Percentiles rank a stretch among this genome's conserved stretches.
phyloP scores from a whole-genome alignment of 495 filamentous ascomycete genomes.

The Hypoxylon fragiforme region DNA sequence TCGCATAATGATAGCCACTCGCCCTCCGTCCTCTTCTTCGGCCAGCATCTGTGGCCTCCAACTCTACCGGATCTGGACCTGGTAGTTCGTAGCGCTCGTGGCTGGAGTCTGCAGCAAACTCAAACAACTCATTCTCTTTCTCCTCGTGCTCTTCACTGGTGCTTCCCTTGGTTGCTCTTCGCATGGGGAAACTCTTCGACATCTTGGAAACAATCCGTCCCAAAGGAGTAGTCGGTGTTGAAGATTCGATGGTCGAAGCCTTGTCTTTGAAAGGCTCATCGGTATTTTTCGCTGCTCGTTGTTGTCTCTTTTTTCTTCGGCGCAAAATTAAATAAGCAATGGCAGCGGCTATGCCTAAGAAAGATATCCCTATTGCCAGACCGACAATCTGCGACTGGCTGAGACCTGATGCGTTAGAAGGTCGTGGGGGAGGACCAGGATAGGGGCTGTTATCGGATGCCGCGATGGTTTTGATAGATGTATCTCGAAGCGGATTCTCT shows the following conservation, averaged over 20 bases:
- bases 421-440: conserved; percentile 34
- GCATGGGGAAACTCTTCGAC: conserved; percentile 22
- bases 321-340: conserved; percentile 39
- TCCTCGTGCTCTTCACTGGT: conserved; percentile 29
- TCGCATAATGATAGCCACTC: conserved; percentile 49
- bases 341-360: conserved; percentile 48
- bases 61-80: conserved; percentile 52
- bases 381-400: conserved; percentile 42
- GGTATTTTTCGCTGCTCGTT: conserved; percentile 2
- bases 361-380: conserved; percentile 48
- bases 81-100: conserved; percentile 56
- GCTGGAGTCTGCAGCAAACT: conserved; percentile 50
- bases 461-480: conserved; percentile 53
- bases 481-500: conserved; percentile 46
- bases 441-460: conserved; percentile 51
- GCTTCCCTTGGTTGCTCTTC: conserved; percentile 29
- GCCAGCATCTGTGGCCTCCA: conserved; percentile 49
- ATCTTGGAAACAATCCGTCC: conserved; percentile 28
- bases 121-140: conserved; percentile 39
- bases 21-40: conserved; percentile 34
- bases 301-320: conserved; percentile 30
- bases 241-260: conserved; percentile 29
- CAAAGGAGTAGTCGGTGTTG: conserved; percentile 25
- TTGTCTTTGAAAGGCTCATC: conserved; percentile 32
- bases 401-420: conserved; percentile 45